Percentiles rank a stretch among this genome's conserved stretches.
Evolutionary conservation across 1,139 yeast species (phyloP).

Genomic region (Kurtzmaniella quercitrusa): DNA sequence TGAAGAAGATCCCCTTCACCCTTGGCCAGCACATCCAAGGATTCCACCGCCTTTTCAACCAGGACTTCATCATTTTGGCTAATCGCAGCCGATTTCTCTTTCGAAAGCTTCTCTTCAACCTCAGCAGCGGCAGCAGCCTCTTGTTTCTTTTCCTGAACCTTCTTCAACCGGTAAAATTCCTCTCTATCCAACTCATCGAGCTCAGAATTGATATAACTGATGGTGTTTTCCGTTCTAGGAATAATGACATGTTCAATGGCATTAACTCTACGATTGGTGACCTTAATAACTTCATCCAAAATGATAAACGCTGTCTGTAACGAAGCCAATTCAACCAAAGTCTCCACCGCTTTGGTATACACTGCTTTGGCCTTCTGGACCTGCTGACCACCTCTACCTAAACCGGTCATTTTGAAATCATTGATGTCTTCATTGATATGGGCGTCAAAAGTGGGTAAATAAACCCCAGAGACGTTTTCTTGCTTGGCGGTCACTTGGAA

Average conservation of each 20-base stretch:
- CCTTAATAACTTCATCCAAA: slow-evolving; percentile 95
- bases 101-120: slow-evolving; percentile 35
- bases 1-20: slow-evolving; percentile 27
- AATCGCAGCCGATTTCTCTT: slow-evolving; percentile 9
- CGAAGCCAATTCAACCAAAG: slow-evolving; percentile 91
- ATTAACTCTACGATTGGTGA: slow-evolving; percentile 95
- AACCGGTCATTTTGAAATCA: slow-evolving; percentile 92
- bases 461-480: slow-evolving; percentile 95
- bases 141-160: slow-evolving; percentile 95
- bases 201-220: slow-evolving; percentile 87
- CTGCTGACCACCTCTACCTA: slow-evolving; percentile 98
- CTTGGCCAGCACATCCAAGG: slow-evolving; percentile 20
- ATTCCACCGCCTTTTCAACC: slow-evolving; percentile 19
- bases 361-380: slow-evolving; percentile 92
- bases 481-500: slow-evolving; percentile 89
- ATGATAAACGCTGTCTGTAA: slow-evolving; percentile 94
- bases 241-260: slow-evolving; percentile 98
- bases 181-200: slow-evolving; percentile 97
- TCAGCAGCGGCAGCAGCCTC: slow-evolving; percentile 66
- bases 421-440: slow-evolving; percentile 79
- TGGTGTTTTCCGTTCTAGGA: slow-evolving; percentile 96
- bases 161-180: slow-evolving; percentile 92
- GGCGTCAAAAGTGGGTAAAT: slow-evolving; percentile 87
- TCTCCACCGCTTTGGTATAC: slow-evolving; percentile 92
- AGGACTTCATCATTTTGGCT: slow-evolving; percentile 9